These are phyloP conservation scores for Jaapia argillacea DNA, from an alignment of 768 basidiomycete genomes.

Conservation along the genomic window DNA sequence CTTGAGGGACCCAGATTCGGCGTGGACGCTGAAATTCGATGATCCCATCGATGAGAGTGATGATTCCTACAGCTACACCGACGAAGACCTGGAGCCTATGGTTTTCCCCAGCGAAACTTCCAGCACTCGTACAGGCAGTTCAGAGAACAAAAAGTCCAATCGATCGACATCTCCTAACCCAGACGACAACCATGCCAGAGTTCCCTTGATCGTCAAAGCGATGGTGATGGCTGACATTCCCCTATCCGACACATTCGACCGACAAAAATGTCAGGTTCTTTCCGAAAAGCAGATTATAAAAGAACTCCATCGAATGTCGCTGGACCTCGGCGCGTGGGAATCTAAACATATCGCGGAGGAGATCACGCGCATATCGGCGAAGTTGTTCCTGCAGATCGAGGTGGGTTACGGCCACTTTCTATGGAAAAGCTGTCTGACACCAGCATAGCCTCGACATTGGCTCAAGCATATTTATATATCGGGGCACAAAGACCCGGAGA, in stretches of 20 bases:
- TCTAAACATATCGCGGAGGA: conserved; percentile 72
- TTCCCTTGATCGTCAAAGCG: not conserved
- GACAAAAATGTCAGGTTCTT: conserved; percentile 20
- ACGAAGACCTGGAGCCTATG: conserved; percentile 28
- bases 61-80: conserved; percentile 43
- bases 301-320: conserved; percentile 50
- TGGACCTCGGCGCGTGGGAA: conserved; percentile 46
- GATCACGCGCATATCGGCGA: conserved; percentile 67
- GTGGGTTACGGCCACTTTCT: conserved; percentile 28
- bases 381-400: conserved; percentile 65
- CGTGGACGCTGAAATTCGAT: conserved; percentile 69
- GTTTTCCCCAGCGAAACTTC: not conserved
- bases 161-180: not conserved
- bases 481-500: conserved; percentile 52
- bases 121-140: not conserved
- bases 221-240: not conserved
- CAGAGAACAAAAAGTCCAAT: not conserved
- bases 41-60: conserved; percentile 52
- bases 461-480: conserved; percentile 67
- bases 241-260: conserved; percentile 12
- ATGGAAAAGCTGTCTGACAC: not conserved
- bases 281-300: conserved; percentile 50
- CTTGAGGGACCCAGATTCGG: conserved; percentile 55
- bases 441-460: conserved; percentile 74
- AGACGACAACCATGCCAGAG: not conserved